Conservation (phyloP, 192 early-diverging fungal species). For the Backusella macrospora region DNA sequence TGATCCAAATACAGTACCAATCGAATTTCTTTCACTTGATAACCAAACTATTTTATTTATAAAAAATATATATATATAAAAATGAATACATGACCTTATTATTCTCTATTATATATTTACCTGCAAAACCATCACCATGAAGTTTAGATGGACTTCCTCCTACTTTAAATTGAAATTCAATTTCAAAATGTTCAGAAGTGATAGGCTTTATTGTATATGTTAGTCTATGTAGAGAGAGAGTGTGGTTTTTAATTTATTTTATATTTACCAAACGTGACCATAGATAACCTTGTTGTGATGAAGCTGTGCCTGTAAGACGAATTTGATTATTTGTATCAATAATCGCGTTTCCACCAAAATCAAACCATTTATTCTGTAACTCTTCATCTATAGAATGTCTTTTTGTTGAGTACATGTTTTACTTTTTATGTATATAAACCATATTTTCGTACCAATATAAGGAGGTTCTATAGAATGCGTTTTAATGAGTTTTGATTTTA, state of each 20-base stretch:
- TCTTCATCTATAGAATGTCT: slow-evolving; percentile 59
- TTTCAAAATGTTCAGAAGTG: slow-evolving; percentile 66
- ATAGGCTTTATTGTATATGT: slow-evolving; percentile 58
- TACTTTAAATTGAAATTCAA: slow-evolving; percentile 95
- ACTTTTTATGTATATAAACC: background rate
- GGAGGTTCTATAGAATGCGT: background rate
- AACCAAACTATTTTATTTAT: slow-evolving; percentile 66
- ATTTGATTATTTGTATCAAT: slow-evolving; percentile 88
- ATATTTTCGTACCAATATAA: slow-evolving; percentile 6
- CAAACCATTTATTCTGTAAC: slow-evolving; percentile 86
- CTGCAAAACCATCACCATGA: slow-evolving; percentile 95
- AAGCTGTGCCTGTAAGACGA: slow-evolving; percentile 81
- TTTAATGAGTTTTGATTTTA: background rate
- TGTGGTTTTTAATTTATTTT: background rate
- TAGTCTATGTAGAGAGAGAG: background rate
- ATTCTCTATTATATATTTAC: slow-evolving; percentile 9
- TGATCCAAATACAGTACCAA: slow-evolving; percentile 90
- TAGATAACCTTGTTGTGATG: slow-evolving; percentile 80
- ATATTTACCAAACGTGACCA: slow-evolving; percentile 68
- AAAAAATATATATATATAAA: no score
- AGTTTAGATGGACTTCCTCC: slow-evolving; percentile 72
- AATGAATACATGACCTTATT: background rate
- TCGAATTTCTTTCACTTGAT: slow-evolving; percentile 66
- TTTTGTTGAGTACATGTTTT: background rate
- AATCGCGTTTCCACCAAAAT: slow-evolving; percentile 91